Evolutionary conservation across 495 filamentous ascomycete species (phyloP).

Genomic region (Penicillium parvum): DNA sequence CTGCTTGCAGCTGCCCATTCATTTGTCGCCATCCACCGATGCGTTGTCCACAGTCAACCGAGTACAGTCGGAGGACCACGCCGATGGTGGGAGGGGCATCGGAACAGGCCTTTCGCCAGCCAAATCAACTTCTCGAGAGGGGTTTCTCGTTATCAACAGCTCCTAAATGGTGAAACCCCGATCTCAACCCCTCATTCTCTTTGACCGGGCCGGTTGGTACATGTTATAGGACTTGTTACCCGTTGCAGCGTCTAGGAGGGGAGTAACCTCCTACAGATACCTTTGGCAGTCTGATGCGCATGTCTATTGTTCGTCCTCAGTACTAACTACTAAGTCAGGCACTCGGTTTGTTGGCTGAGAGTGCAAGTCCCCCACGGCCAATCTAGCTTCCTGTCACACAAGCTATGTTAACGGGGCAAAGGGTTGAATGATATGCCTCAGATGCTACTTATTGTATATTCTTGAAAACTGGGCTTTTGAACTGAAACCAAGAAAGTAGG

Average conservation of each 20-base stretch:
- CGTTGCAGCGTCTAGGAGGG: neutral
- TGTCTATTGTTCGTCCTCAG: too few species aligned
- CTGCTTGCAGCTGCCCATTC: neutral
- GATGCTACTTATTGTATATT: too few species aligned
- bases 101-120: conserved; percentile 2
- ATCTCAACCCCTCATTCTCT: neutral
- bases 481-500: too few species aligned
- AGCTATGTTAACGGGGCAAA: too few species aligned
- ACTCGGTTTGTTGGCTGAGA: too few species aligned
- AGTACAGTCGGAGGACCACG: conserved; percentile 12
- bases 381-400: too few species aligned
- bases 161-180: neutral
- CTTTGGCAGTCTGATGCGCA: too few species aligned
- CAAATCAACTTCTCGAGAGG: conserved; percentile 2
- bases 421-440: too few species aligned
- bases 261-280: too few species aligned
- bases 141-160: neutral
- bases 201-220: conserved; percentile 1
- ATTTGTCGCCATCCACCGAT: conserved; percentile 2
- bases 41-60: conserved; percentile 7
- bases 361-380: too few species aligned
- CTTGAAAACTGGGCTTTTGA: too few species aligned
- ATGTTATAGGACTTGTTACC: neutral
- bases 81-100: conserved; percentile 20
- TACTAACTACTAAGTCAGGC: too few species aligned